A percentile compares a stretch with the other conserved stretches of the same genome.
These are phyloP conservation scores for Triangularia setosa DNA, from an alignment of 2,329 filamentous ascomycete genomes.

Conservation along the genomic window DNA sequence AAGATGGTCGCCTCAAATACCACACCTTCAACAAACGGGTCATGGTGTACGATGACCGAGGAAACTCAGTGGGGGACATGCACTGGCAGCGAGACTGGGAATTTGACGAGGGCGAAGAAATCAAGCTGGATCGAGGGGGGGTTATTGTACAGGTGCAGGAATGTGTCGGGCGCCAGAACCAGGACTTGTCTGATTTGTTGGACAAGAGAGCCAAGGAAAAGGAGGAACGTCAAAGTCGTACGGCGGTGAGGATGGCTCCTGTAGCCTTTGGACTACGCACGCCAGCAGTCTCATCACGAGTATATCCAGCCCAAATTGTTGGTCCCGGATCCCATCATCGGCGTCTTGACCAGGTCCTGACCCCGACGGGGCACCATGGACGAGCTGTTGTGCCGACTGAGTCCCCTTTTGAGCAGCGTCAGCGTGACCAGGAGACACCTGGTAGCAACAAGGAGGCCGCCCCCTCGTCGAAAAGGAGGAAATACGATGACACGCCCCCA, in stretches of 20 bases:
- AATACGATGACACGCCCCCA: constrained; percentile 34
- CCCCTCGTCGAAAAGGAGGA: constrained; percentile 40
- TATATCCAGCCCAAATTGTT: constrained; percentile 18
- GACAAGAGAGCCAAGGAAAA: constrained; percentile 63
- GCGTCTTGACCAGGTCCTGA: constrained; percentile 57
- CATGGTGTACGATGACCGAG: constrained; percentile 82
- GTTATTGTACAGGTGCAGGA: constrained; percentile 80
- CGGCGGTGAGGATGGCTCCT: constrained; percentile 34
- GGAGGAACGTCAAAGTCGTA: constrained; percentile 44
- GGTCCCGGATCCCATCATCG: constrained; percentile 40
- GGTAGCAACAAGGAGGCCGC: constrained; percentile 24
- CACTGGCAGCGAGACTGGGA: constrained; percentile 69
- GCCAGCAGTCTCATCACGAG: constrained; percentile 4
- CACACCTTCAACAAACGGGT: constrained; percentile 88
- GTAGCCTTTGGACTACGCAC: constrained; percentile 12
- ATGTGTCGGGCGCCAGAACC: constrained; percentile 65
- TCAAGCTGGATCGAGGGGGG: constrained; percentile 70
- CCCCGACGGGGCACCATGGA: constrained; percentile 59
- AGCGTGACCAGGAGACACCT: constrained; percentile 31
- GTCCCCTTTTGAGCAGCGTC: constrained; percentile 63
- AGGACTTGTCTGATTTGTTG: constrained; percentile 72
- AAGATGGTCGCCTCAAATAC: constrained; percentile 83
- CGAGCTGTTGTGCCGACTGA: constrained; percentile 53
- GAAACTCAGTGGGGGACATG: constrained; percentile 78
- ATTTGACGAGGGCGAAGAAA: constrained; percentile 77